Conservation (phyloP, 192 early-diverging fungal genomes). For the Lobosporangium transversale region DNA sequence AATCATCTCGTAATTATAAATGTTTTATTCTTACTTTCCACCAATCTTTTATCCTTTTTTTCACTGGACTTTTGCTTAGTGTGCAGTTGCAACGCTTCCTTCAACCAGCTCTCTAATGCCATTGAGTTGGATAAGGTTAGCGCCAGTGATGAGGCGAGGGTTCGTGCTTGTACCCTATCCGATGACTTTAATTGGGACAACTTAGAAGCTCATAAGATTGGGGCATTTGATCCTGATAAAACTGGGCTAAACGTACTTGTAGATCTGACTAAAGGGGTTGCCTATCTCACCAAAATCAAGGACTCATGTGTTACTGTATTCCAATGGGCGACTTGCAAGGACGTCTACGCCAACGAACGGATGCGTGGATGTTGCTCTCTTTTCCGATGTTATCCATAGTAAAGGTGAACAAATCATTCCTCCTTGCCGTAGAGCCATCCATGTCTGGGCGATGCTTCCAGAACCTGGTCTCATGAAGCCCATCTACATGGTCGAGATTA, state of each 20-base stretch:
- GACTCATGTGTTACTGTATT: constrained; percentile 95
- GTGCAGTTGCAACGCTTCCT: too few relatives aligned
- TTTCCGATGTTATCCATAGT: constrained; percentile 99
- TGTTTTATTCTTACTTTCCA: too few relatives aligned
- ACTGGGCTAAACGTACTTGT: constrained; percentile 90
- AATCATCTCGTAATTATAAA: too few relatives aligned
- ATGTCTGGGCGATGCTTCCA: constrained; percentile 87
- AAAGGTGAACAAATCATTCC: constrained; percentile 98
- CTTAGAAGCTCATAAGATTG: constrained; percentile 98
- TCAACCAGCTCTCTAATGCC: constrained; percentile 70
- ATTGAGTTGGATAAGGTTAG: constrained; percentile 89
- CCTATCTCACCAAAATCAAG: constrained; percentile 99
- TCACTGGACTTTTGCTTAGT: too few relatives aligned
- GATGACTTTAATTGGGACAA: constrained; percentile 95
- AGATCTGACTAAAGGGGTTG: constrained; percentile 95
- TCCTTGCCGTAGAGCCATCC: constrained; percentile 91
- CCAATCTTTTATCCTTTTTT: too few relatives aligned
- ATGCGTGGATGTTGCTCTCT: constrained; percentile 96
- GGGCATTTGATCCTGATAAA: constrained; percentile 89
- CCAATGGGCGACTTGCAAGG: constrained; percentile 95
- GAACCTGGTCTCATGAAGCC: constrained; percentile 93
- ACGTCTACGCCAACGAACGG: constrained; percentile 91
- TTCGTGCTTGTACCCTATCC: constrained; percentile 87
- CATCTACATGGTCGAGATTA: constrained; percentile 95
- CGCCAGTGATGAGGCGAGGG: constrained; percentile 95